Percentiles rank a stretch among this genome's conserved stretches.
Evolutionary conservation across 257 asterid species (phyloP).

Genomic region (Solanum rostratum): DNA sequence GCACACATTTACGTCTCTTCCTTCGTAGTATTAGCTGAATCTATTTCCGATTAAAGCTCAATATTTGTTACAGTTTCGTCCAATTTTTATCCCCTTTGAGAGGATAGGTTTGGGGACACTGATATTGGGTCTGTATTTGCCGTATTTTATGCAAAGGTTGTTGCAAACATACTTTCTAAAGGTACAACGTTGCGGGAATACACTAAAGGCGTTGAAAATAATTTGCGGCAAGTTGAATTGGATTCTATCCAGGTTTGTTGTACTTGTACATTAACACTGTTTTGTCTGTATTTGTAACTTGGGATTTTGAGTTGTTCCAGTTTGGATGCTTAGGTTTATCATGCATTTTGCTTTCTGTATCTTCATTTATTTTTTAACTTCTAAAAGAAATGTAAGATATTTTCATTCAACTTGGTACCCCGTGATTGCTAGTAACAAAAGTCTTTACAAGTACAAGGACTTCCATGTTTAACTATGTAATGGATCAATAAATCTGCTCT

Average conservation of each 20-base stretch:
- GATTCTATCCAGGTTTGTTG: constrained; percentile 83
- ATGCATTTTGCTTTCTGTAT: neutral
- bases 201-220: constrained; percentile 89
- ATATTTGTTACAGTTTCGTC: neutral
- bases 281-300: neutral
- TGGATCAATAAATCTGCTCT: neutral
- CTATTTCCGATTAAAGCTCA: neutral
- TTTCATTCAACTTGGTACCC: neutral
- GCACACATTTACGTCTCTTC: neutral
- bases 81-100: neutral
- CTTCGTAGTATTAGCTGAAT: neutral
- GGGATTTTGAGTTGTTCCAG: neutral
- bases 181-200: constrained; percentile 81
- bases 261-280: neutral
- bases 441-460: neutral
- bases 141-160: constrained; percentile 42
- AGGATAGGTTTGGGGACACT: neutral
- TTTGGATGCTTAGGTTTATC: neutral
- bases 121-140: neutral
- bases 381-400: neutral
- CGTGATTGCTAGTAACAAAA: neutral
- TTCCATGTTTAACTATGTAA: neutral
- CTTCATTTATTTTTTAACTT: neutral
- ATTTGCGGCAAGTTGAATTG: constrained; percentile 71
- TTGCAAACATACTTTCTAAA: constrained; percentile 78